phyloP scores from a whole-genome alignment of 164 flowering plant species.

The Euptelea pleiosperma region DNA sequence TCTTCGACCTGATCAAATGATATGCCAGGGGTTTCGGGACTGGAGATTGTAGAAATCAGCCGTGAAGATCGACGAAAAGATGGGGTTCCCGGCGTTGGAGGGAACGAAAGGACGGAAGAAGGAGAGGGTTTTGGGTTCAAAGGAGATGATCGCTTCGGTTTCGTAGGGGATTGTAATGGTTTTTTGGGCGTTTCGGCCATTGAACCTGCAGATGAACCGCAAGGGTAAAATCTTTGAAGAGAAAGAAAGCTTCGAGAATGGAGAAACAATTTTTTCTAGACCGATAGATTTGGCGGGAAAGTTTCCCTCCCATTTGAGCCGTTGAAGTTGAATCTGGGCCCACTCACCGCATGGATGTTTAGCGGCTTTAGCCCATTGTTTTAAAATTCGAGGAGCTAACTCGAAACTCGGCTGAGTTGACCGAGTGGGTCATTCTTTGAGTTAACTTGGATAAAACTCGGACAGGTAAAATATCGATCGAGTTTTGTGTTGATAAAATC shows the following conservation, averaged over 20 bases:
- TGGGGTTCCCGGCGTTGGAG: conserved; percentile 14
- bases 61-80: conserved; percentile 22
- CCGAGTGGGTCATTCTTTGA: no score
- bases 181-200: conserved; percentile 17
- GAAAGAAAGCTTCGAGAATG: neutral
- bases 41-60: neutral
- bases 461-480: no score
- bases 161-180: conserved; percentile 4
- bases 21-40: neutral
- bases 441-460: no score
- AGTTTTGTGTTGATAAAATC: no score
- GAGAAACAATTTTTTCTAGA: neutral
- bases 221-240: neutral
- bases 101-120: conserved; percentile 9
- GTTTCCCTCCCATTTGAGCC: conserved; percentile 11
- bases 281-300: conserved; percentile 20
- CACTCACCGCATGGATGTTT: no score
- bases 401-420: no score
- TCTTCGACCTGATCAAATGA: neutral
- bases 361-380: no score
- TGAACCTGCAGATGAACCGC: conserved; percentile 1
- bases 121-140: conserved; percentile 7
- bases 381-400: no score
- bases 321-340: no score
- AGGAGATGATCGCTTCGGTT: conserved; percentile 2